Base-by-base conservation (phyloP, 192 early-diverging fungal genomes). In the Backusella parvicylindrica region DNA sequence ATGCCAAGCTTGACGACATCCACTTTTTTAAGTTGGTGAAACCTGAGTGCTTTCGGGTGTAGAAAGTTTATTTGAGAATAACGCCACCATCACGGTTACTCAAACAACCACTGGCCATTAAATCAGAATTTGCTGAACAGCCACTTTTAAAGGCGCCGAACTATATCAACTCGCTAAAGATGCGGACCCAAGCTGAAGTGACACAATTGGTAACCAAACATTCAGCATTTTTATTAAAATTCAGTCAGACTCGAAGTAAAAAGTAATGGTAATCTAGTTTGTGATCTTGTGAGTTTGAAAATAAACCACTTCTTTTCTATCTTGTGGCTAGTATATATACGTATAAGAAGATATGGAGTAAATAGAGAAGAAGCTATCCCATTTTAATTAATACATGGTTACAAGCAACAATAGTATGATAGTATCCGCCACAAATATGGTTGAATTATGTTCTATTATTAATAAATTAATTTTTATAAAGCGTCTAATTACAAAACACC, bases 81-180 rank as follows among this genome's bases (percentile, higher is more conserved):
- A 56, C 53, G 53, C 53, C 53, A 60, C 53, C 53, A 21, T 60
- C 53, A 60, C 28, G 26, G 53, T 60, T 60, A 60, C 53, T 60
- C 53, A 60, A 60, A 13, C 23, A 28, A 28, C 23, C 26, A 60
- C 53, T 12, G 53, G 53, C 11, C 26, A 11, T 60, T 60, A 60
- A 60, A 26, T 28, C 53, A 28, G 53, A 60, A 21, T 60, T 60
- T 13, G 23, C 11, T 26, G 7, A 60, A 60, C 53, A 60, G 53
- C 53, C 53, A 60, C 53, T 60, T 28, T 60, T 60, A 60, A 60
- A 60, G 23, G 53, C 53, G 53, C 53, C 53, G 53, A 60, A 60
- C 23, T 12, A 60, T 23, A 60, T 23, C 53, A 60, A 60, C 11
- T 60, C 8, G 28, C 8, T 11, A 60, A 60, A 60, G 53, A 28